Percentiles rank a stretch among this genome's conserved stretches.
phyloP scores from a whole-genome alignment of 805 yeast genomes.

The Hemisphaericaspora nanyangensis region DNA sequence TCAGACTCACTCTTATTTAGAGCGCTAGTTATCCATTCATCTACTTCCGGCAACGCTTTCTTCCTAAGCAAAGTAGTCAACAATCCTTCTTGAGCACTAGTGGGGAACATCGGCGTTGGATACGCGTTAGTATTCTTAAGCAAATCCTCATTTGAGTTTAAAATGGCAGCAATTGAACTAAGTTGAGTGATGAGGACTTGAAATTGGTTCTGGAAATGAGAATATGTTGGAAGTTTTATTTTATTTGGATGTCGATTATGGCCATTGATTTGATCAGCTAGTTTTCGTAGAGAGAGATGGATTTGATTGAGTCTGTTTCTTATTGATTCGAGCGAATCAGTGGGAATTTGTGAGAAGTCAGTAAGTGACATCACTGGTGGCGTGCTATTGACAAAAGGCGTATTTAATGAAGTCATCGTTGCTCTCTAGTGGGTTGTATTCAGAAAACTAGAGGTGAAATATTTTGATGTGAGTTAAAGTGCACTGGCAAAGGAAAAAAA shows the following conservation, averaged over 20 bases:
- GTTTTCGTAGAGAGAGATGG: conserved; percentile 35
- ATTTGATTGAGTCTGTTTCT: conserved; percentile 41
- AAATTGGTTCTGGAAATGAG: conserved; percentile 77
- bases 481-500: background rate
- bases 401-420: too few species aligned
- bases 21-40: conserved; percentile 66
- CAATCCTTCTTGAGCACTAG: conserved; percentile 77
- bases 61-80: conserved; percentile 82
- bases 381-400: conserved; percentile 21
- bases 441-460: too few species aligned
- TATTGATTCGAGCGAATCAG: conserved; percentile 37
- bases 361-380: conserved; percentile 23
- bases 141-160: conserved; percentile 56
- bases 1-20: conserved; percentile 14
- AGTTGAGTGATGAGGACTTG: conserved; percentile 81
- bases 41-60: conserved; percentile 86
- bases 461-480: too few species aligned
- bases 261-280: conserved; percentile 34
- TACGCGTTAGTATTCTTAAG: conserved; percentile 70
- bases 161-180: conserved; percentile 65
- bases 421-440: too few species aligned
- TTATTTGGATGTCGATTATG: conserved; percentile 33
- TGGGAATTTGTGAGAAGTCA: conserved; percentile 25
- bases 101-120: conserved; percentile 82
- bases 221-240: conserved; percentile 44